Conservation (phyloP, 179 eudicot genomes). For the Heliamphora pulchella region DNA sequence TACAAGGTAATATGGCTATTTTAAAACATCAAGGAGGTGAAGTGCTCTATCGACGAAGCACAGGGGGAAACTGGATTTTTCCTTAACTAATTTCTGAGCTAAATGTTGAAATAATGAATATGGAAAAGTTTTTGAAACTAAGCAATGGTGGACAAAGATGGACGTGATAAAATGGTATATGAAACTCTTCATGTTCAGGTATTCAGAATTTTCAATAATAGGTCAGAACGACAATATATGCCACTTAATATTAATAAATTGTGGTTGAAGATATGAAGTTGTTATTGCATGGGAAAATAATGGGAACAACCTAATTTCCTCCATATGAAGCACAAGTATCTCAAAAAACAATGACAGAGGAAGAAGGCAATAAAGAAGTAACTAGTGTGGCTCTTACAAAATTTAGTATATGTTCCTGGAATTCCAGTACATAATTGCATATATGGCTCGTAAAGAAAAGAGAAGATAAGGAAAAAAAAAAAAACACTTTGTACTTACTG, state of each 20-base stretch:
- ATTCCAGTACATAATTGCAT: background rate
- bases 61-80: no score
- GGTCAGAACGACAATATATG: no score
- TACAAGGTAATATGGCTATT: no score
- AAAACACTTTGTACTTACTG: constrained; percentile 41
- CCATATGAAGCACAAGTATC: background rate
- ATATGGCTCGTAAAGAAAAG: background rate
- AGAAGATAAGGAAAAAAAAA: constrained; percentile 9
- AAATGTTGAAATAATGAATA: no score
- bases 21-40: no score
- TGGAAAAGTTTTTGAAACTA: no score
- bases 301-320: background rate
- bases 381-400: background rate
- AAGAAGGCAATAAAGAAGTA: background rate
- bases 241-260: no score
- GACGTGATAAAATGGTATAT: background rate
- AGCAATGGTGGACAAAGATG: no score
- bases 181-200: background rate
- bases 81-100: no score
- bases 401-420: background rate
- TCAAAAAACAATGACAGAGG: background rate
- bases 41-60: no score
- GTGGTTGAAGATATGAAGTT: no score
- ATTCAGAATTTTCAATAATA: background rate
- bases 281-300: background rate